Evolutionary conservation across 495 filamentous ascomycete species (phyloP).

Genomic region (Neurospora sp.): DNA sequence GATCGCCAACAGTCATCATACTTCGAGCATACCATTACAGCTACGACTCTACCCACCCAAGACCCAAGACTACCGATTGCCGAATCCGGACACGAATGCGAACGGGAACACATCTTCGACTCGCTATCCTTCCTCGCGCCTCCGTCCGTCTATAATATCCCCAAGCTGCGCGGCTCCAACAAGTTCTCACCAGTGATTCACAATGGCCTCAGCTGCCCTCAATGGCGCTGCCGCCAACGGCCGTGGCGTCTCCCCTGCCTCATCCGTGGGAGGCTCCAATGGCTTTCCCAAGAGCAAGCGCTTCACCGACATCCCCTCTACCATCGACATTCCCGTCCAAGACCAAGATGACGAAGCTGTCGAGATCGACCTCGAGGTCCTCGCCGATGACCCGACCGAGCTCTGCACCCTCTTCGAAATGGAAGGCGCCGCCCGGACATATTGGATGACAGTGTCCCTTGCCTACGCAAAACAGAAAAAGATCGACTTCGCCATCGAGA

Average conservation of each 20-base stretch:
- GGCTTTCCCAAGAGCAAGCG: conserved; percentile 35
- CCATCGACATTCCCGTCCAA: conserved; percentile 84
- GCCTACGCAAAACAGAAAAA: conserved; percentile 96
- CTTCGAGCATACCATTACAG: not conserved
- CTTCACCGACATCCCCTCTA: conserved; percentile 80
- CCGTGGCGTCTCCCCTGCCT: conserved; percentile 7
- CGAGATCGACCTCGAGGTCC: conserved; percentile 82
- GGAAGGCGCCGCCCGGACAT: conserved; percentile 73
- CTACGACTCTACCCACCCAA: not conserved
- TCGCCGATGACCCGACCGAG: conserved; percentile 91
- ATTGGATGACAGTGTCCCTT: conserved; percentile 92
- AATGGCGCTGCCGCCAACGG: conserved; percentile 11
- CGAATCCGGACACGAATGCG: not conserved
- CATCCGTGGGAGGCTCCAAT: conserved; percentile 16
- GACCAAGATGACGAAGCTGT: conserved; percentile 74
- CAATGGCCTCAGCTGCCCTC: conserved; percentile 19
- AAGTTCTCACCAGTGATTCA: conserved; percentile 3
- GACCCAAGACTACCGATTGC: not conserved
- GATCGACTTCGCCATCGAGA: conserved; percentile 88
- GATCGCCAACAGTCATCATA: not conserved
- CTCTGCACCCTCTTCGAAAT: conserved; percentile 89
- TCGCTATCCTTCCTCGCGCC: not conserved
- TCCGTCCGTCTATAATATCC: conserved; percentile 1
- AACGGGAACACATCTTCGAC: not conserved
- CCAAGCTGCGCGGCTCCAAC: not conserved